A percentile compares a stretch with the other conserved stretches of the same genome.
phyloP scores from a whole-genome alignment of 2,329 filamentous ascomycete genomes.

The Fusarium annulatum region DNA sequence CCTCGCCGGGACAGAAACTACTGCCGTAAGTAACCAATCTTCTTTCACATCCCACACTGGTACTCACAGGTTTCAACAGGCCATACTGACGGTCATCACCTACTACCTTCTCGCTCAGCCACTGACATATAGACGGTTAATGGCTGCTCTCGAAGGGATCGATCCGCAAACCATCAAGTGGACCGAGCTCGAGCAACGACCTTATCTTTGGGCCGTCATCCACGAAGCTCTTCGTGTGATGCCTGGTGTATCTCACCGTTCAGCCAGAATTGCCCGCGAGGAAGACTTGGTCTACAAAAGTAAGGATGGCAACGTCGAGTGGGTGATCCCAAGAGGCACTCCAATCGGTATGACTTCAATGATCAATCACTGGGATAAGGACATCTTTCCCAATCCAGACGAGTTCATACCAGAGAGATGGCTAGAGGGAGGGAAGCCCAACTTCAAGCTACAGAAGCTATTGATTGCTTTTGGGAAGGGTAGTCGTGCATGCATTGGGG shows the following conservation, averaged over 20 bases:
- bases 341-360: slow-evolving; percentile 49
- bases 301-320: slow-evolving; percentile 30
- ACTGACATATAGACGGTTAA: slow-evolving; percentile 44
- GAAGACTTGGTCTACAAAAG: slow-evolving; percentile 46
- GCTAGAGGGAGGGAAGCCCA: slow-evolving; percentile 38
- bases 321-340: slow-evolving; percentile 46
- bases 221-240: slow-evolving; percentile 52
- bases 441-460: slow-evolving; percentile 41
- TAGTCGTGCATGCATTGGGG: slow-evolving; percentile 38
- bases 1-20: slow-evolving; percentile 54
- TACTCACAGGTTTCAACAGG: neutral
- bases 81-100: slow-evolving; percentile 49
- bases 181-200: slow-evolving; percentile 50
- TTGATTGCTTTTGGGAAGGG: slow-evolving; percentile 37
- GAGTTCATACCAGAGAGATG: slow-evolving; percentile 50
- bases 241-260: slow-evolving; percentile 46
- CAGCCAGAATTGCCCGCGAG: slow-evolving; percentile 36
- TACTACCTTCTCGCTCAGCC: slow-evolving; percentile 52
- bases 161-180: slow-evolving; percentile 45
- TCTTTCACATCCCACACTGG: fast-evolving
- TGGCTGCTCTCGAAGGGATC: slow-evolving; percentile 44
- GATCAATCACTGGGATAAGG: slow-evolving; percentile 47
- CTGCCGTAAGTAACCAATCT: slow-evolving; percentile 41
- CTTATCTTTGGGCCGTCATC: slow-evolving; percentile 53
- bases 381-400: slow-evolving; percentile 48